These are phyloP conservation scores for Westerdykella aurantiaca DNA, from an alignment of 2,329 filamentous ascomycete genomes.

Conservation along the genomic window DNA sequence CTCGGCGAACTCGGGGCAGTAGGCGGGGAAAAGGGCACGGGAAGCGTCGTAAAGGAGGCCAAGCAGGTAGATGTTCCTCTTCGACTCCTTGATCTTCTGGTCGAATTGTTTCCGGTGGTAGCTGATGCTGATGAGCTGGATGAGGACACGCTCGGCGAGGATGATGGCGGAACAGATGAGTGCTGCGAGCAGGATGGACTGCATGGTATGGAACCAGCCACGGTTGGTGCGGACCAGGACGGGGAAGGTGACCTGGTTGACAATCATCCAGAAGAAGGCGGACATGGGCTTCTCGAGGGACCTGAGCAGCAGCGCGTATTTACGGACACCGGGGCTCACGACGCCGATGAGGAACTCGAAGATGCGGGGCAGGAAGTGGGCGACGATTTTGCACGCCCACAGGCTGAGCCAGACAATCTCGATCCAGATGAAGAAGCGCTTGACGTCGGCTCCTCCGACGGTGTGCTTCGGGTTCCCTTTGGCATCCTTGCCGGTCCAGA, in stretches of 20 bases:
- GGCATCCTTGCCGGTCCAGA: constrained; percentile 2
- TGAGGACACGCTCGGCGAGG: constrained; percentile 69
- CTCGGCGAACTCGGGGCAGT: constrained; percentile 82
- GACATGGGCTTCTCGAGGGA: constrained; percentile 57
- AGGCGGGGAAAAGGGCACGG: constrained; percentile 80
- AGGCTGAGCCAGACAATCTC: constrained; percentile 60
- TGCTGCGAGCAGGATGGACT: constrained; percentile 59
- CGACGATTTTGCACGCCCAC: constrained; percentile 57
- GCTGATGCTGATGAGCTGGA: constrained; percentile 77
- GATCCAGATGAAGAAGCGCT: constrained; percentile 61
- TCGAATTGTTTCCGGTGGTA: constrained; percentile 83
- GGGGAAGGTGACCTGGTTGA: constrained; percentile 55
- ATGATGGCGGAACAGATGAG: constrained; percentile 66
- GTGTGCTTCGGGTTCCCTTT: constrained; percentile 23
- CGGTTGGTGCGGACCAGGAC: constrained; percentile 36
- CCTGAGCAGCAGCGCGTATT: constrained; percentile 55
- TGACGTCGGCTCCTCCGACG: constrained; percentile 49
- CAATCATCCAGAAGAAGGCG: constrained; percentile 55
- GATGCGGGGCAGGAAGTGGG: constrained; percentile 53
- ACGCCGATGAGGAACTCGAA: constrained; percentile 59
- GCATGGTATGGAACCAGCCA: constrained; percentile 53
- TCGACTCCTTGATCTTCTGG: constrained; percentile 78
- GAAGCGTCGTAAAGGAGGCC: constrained; percentile 87
- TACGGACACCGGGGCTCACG: constrained; percentile 58
- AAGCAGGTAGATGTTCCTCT: constrained; percentile 75